A percentile compares a stretch with the other conserved stretches of the same genome.
phyloP scores from a whole-genome alignment of 768 basidiomycete species.

The Trametes punicea region DNA sequence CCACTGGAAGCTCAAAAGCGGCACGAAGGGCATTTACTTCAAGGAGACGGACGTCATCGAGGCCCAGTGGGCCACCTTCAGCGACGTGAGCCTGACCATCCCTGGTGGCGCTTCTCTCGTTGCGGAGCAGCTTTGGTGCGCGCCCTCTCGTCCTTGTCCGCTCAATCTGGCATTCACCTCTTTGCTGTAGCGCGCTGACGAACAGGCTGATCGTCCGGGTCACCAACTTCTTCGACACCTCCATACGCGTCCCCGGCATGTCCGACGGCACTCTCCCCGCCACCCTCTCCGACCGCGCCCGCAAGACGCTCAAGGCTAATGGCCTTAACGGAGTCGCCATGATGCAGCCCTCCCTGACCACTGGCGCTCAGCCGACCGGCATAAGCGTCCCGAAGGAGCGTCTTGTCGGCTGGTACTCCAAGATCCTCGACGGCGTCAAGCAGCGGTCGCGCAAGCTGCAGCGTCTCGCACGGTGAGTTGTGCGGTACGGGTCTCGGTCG shows the following conservation, averaged over 20 bases:
- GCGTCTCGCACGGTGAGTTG: slow-evolving; percentile 78
- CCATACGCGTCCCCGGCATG: slow-evolving; percentile 73
- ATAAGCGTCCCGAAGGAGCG: slow-evolving; percentile 78
- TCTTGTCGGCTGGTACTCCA: slow-evolving; percentile 84
- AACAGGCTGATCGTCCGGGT: slow-evolving; percentile 92
- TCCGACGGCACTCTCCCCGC: slow-evolving; percentile 25
- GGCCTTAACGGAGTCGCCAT: slow-evolving; percentile 6
- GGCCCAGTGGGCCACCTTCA: slow-evolving; percentile 93
- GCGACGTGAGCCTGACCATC: slow-evolving; percentile 85
- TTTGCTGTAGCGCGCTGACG: slow-evolving; percentile 67
- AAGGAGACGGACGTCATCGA: slow-evolving; percentile 99
- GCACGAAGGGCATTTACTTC: slow-evolving; percentile 89
- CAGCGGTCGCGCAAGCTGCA: slow-evolving; percentile 91
- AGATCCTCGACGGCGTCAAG: slow-evolving; percentile 89
- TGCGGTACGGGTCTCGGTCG: not conserved
- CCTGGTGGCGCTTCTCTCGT: slow-evolving; percentile 86
- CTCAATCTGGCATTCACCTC: not conserved
- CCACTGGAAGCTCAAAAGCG: slow-evolving; percentile 94
- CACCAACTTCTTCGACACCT: slow-evolving; percentile 91
- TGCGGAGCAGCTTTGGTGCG: slow-evolving; percentile 93
- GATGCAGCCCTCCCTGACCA: slow-evolving; percentile 23
- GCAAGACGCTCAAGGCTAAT: slow-evolving; percentile 26
- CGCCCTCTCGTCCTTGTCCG: not conserved
- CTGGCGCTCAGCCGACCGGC: slow-evolving; percentile 18
- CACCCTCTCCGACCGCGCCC: slow-evolving; percentile 10